Evolutionary conservation across 768 basidiomycete species (phyloP), one percentile per base, ranked within the genome.

Genomic region (Termitomyces sp.): DNA sequence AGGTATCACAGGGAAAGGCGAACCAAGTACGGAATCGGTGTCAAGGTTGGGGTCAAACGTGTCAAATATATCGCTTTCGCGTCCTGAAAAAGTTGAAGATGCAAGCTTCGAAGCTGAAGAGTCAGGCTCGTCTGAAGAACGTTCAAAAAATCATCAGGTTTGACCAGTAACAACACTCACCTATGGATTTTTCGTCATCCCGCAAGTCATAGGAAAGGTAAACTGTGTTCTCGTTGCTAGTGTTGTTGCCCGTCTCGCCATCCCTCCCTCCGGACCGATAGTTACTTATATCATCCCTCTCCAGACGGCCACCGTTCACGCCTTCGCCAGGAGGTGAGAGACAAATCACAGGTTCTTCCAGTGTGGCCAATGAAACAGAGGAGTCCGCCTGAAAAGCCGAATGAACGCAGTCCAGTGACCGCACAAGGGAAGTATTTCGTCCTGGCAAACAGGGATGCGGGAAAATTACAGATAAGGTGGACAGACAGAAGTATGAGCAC

Each of bases 31-130:
- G 16, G 71, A 71, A 42, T 62, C 66, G 43, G 67, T 65, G 61
- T 73, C 74, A 55, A 70, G 66, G 51, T 76, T 76, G 5, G 76
- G 74, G 62, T 77, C 76, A 58, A 74, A 76, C 6, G 63, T 63
- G 39, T 65, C 68, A 40, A 66, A 69, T 33, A 71, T 62, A 7
- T 64, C 69, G 62, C 70, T 73, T 14, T 59, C 65, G 40, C 58
- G 64, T 33, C 51, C 67, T 18, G 70, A 62, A 46, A 67, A 68
- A 26, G 65, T 65, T 14, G 71, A 71, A 16, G 71, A 68, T 16
- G 57, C 60, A 47, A 58, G 27, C 20, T 65, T 65, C 14, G 69
- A 64, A 51, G 67, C 67, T 30, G 55, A 61, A 39, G 53, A 62
- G 24, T 56, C 55, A 18, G 61, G 62, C n/a, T 70, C 66, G 68